Base-by-base conservation (phyloP, 2,329 filamentous ascomycete species). In the Pseudodiploospora longispora region DNA sequence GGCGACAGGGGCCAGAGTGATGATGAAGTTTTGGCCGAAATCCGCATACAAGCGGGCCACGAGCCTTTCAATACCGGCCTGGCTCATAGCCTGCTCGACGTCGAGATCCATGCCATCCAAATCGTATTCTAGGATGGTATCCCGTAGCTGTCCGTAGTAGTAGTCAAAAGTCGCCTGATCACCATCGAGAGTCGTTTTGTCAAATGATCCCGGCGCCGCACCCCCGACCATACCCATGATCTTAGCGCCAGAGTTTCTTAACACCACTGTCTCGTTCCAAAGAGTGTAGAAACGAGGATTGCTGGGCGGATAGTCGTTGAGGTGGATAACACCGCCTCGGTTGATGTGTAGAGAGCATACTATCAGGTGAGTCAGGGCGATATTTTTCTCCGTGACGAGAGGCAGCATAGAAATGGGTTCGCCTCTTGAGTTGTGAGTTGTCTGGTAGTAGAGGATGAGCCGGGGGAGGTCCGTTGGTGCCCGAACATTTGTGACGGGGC, bases 191-290 rank as follows among this genome's bases (percentile, higher is more conserved):
- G 47, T 48, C 8, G 8, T 4, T 1, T 66, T 68, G n/a, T 47
- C 37, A 40, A 76, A 95, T 1, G 80, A 84, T 4, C 88, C 89
- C 42, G 76, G 73, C 0, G 87, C 87, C 1, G 87, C 87, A 2
- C 88, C 89, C 27, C 88, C 89, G 0, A 95, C 69, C 86, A 95
- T 93, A 37, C 80, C 85, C 58, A 94, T 72, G 1, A 95, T 78
- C 54, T 83, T 87, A 49, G 94, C 73, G 27, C 87, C 87, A 2
- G 72, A 72, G 1, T 73, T 73, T 60, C 90, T 82, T n/a, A 94
- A 66, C 53, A 79, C 70, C 1, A 72, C 70, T 4, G 85, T 77
- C 61, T 95, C 88, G n/a, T 74, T 72, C 87, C 88, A 95, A 6
- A 95, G 70, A 0, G 76, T 76, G n/a, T 75, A 68, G 60, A 83